Conservation (phyloP, 208 protist genomes). For the Strigomonas culicis region DNA sequence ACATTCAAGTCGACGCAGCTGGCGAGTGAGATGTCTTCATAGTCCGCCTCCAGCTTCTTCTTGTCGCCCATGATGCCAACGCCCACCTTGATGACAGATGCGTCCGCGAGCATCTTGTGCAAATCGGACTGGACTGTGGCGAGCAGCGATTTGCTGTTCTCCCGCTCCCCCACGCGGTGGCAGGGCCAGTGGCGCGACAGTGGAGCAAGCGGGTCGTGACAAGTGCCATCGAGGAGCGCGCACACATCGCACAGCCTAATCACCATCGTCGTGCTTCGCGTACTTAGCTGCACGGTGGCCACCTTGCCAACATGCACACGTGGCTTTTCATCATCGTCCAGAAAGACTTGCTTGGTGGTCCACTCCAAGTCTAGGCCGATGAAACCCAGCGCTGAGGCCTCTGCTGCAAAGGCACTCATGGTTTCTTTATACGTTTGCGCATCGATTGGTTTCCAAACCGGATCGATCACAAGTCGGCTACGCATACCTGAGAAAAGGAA, state of each 20-base stretch:
- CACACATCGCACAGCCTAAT: slow-evolving; percentile 40
- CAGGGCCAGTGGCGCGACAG: slow-evolving; percentile 25
- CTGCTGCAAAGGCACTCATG: slow-evolving; percentile 23
- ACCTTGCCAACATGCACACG: slow-evolving; percentile 22
- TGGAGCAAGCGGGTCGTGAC: slow-evolving; percentile 21
- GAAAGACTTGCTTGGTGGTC: slow-evolving; percentile 19
- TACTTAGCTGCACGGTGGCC: slow-evolving; percentile 57
- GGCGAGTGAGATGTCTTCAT: slow-evolving; percentile 17
- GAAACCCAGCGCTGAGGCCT: slow-evolving; percentile 32
- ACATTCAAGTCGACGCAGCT: slow-evolving; percentile 40
- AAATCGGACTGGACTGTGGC: slow-evolving; percentile 20
- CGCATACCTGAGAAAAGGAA: slow-evolving; percentile 7
- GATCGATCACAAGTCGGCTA: slow-evolving; percentile 33
- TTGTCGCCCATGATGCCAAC: slow-evolving; percentile 56
- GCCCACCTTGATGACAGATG: slow-evolving; percentile 31
- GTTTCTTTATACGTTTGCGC: slow-evolving; percentile 14
- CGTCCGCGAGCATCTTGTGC: slow-evolving; percentile 21
- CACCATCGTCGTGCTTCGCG: slow-evolving; percentile 33
- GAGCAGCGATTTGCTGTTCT: slow-evolving; percentile 19
- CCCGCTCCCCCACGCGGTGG: slow-evolving; percentile 24
- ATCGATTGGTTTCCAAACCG: slow-evolving; percentile 48
- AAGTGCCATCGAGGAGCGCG: slow-evolving; percentile 15
- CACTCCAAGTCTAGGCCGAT: slow-evolving; percentile 66
- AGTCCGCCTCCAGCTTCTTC: slow-evolving; percentile 47
- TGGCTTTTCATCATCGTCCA: neutral